Evolutionary conservation across 768 basidiomycete genomes (phyloP).

Genomic region (Boletus pseudopeckii): DNA sequence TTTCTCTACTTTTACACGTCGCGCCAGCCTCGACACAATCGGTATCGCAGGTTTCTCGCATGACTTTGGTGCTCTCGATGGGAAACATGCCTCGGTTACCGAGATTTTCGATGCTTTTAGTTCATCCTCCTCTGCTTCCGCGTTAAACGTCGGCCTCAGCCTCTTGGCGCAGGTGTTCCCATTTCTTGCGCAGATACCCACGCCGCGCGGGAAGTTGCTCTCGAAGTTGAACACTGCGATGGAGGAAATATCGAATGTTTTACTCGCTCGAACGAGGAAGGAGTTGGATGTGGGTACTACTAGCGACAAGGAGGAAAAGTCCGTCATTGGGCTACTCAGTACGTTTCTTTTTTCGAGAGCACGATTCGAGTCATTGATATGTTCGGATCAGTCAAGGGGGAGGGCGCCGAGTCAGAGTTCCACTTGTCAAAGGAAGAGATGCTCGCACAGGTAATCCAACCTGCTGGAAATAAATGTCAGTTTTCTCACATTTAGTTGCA

Average conservation of each 20-base stretch:
- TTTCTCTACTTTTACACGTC: no score
- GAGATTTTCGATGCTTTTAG: slow-evolving; percentile 39
- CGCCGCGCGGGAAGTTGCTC: slow-evolving; percentile 28
- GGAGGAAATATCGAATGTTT: slow-evolving; percentile 38
- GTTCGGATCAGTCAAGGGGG: slow-evolving; percentile 35
- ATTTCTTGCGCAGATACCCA: slow-evolving; percentile 36
- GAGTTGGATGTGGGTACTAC: slow-evolving; percentile 28
- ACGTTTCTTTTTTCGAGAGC: not conserved
- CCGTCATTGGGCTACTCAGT: slow-evolving; percentile 27
- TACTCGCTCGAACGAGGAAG: slow-evolving; percentile 37
- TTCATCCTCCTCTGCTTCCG: slow-evolving; percentile 6
- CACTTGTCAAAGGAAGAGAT: slow-evolving; percentile 30
- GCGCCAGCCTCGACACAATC: slow-evolving; percentile 38
- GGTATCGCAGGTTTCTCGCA: slow-evolving; percentile 62
- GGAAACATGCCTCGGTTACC: slow-evolving; percentile 41
- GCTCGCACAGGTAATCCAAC: slow-evolving; percentile 25
- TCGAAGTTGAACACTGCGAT: slow-evolving; percentile 34
- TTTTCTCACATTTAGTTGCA: no score
- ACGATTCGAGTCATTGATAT: no score
- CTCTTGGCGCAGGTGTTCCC: slow-evolving; percentile 40
- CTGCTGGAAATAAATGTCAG: no score
- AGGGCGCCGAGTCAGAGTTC: slow-evolving; percentile 18
- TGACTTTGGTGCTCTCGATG: slow-evolving; percentile 53
- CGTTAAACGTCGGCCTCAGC: no score
- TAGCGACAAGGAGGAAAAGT: slow-evolving; percentile 22